phyloP scores from a whole-genome alignment of 73 alveolate genomes.

The Symbiodinium pilosum region DNA sequence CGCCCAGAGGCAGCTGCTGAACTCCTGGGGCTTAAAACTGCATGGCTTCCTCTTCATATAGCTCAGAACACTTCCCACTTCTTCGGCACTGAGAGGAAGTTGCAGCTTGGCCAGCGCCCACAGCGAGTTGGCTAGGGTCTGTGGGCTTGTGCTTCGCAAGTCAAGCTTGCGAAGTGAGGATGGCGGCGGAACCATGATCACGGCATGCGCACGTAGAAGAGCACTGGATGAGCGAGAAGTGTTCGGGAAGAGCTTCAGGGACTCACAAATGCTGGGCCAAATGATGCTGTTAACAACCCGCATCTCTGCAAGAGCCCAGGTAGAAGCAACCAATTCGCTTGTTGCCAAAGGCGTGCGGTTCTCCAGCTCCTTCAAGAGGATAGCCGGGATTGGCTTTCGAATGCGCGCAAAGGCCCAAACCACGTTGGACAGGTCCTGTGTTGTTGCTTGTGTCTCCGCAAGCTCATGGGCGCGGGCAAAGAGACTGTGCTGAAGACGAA shows the following conservation, averaged over 20 bases:
- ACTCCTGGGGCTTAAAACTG: slow-evolving; percentile 36
- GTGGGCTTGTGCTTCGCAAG: neutral
- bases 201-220: slow-evolving; percentile 59
- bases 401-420: slow-evolving; percentile 63
- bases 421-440: slow-evolving; percentile 67
- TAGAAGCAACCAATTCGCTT: slow-evolving; percentile 40
- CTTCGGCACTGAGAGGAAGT: neutral
- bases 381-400: neutral
- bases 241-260: neutral
- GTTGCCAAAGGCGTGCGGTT: neutral
- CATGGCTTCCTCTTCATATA: neutral
- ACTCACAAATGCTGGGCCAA: neutral
- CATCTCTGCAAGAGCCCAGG: slow-evolving; percentile 56
- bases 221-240: slow-evolving; percentile 31
- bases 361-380: slow-evolving; percentile 30
- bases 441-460: slow-evolving; percentile 1
- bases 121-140: slow-evolving; percentile 64
- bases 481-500: slow-evolving; percentile 28
- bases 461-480: slow-evolving; percentile 35
- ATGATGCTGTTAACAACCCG: slow-evolving; percentile 42
- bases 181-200: slow-evolving; percentile 25
- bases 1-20: slow-evolving; percentile 67
- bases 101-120: slow-evolving; percentile 83
- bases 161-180: neutral
- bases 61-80: neutral